phyloP scores from a whole-genome alignment of 78 protist genomes.

The Monosiga brevicollis region DNA sequence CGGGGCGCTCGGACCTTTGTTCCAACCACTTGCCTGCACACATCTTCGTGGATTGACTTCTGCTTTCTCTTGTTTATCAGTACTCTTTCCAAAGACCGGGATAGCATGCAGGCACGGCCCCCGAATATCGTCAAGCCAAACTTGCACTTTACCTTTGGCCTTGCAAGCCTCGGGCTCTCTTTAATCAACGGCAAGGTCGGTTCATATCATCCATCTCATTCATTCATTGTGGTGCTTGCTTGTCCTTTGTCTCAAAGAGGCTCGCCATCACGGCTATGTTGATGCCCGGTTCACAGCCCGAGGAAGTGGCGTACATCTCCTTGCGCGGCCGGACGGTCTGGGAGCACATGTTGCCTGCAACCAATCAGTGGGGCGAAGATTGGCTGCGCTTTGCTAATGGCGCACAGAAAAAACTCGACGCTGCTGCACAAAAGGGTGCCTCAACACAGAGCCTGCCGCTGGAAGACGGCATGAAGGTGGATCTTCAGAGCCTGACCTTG shows the following conservation, averaged over 20 bases:
- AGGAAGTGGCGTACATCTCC: neutral
- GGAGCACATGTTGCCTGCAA: neutral
- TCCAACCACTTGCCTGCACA: too few species aligned
- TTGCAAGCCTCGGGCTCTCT: neutral
- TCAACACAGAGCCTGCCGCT: too few species aligned
- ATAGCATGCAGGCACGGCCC: too few species aligned
- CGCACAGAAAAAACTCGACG: neutral
- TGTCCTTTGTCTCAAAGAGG: neutral
- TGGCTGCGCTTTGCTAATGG: neutral
- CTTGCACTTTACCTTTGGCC: neutral
- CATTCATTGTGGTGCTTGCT: neutral
- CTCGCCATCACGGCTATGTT: neutral
- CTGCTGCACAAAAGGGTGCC: too few species aligned
- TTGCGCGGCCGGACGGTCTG: neutral
- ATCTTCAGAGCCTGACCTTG: neutral
- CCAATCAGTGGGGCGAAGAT: neutral
- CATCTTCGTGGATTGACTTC: too few species aligned
- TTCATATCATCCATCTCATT: neutral
- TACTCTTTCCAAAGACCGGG: too few species aligned
- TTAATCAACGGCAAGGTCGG: neutral
- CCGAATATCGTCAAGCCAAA: neutral
- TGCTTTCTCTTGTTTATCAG: too few species aligned
- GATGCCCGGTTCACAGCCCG: neutral
- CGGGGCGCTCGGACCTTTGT: too few species aligned
- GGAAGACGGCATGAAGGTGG: neutral